These are phyloP conservation scores for Nigrospora sphaerica DNA, from an alignment of 2,329 filamentous ascomycete species.

Conservation along the genomic window DNA sequence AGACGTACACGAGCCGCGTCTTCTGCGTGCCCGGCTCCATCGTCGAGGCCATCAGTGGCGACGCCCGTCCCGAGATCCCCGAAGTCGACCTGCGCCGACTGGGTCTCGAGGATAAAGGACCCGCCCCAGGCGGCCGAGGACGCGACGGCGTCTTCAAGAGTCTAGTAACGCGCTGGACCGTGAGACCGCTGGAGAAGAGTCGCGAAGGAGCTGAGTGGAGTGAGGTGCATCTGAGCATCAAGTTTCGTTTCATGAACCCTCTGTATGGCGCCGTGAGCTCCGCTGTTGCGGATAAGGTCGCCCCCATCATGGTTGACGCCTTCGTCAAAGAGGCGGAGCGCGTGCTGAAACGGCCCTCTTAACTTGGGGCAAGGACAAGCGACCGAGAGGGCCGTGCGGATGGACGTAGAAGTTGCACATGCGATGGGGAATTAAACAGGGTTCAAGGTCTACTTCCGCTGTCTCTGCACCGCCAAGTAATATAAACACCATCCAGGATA, in stretches of 20 bases:
- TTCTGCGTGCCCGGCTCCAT: constrained; percentile 66
- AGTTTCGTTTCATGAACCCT: constrained; percentile 84
- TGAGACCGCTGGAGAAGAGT: constrained; percentile 40
- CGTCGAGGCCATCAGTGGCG: constrained; percentile 73
- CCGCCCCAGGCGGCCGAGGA: background rate
- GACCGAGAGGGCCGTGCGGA: too few species aligned
- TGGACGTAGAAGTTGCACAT: too few species aligned
- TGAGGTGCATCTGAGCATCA: constrained; percentile 67
- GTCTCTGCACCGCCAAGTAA: too few species aligned
- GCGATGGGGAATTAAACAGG: too few species aligned
- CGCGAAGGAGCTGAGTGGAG: constrained; percentile 44
- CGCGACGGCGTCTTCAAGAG: constrained; percentile 54
- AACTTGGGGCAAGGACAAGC: too few species aligned
- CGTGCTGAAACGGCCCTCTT: constrained; percentile 31
- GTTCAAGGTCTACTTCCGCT: too few species aligned
- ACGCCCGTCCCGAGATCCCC: constrained; percentile 36
- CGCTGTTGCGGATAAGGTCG: constrained; percentile 77
- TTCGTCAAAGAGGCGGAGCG: constrained; percentile 76
- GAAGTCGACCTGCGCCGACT: constrained; percentile 20
- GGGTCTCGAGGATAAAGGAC: constrained; percentile 14
- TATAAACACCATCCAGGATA: too few species aligned
- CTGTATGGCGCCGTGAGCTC: constrained; percentile 76
- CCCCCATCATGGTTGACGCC: constrained; percentile 82
- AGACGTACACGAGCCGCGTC: constrained; percentile 74
- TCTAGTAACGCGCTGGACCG: constrained; percentile 63